These are phyloP conservation scores for Paracorniculantispora psalliotae DNA, from an alignment of 2,329 filamentous ascomycete species.

Conservation along the genomic window DNA sequence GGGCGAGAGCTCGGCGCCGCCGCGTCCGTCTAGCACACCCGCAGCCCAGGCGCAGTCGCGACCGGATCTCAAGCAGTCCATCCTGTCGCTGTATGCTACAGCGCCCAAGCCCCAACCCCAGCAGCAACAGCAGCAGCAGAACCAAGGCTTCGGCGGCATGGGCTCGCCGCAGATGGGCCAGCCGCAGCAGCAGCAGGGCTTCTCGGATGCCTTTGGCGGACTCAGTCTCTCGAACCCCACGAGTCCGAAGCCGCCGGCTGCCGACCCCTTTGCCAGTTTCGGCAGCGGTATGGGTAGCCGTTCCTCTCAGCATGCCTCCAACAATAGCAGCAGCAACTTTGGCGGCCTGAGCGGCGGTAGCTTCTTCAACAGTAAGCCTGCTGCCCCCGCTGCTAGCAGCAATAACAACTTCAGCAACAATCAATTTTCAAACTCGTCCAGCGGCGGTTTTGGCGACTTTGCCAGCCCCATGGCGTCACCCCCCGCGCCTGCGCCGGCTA, in stretches of 20 bases:
- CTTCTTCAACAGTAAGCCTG: slow-evolving; percentile 75
- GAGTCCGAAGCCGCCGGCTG: slow-evolving; percentile 37
- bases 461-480: slow-evolving; percentile 51
- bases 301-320: slow-evolving; percentile 30
- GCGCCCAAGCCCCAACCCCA: slow-evolving; percentile 69
- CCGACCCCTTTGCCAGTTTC: slow-evolving; percentile 59
- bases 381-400: not conserved
- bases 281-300: slow-evolving; percentile 33
- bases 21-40: slow-evolving; percentile 76
- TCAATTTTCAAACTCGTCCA: slow-evolving; percentile 24
- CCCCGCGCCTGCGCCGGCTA: slow-evolving; percentile 26
- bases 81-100: slow-evolving; percentile 88
- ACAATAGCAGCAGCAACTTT: slow-evolving; percentile 43
- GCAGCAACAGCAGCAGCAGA: slow-evolving; percentile 42
- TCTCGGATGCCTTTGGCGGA: slow-evolving; percentile 68
- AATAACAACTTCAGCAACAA: not conserved
- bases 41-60: slow-evolving; percentile 65
- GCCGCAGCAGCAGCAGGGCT: slow-evolving; percentile 22
- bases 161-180: slow-evolving; percentile 51
- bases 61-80: slow-evolving; percentile 94
- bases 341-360: slow-evolving; percentile 62
- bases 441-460: slow-evolving; percentile 63
- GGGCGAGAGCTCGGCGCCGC: slow-evolving; percentile 66
- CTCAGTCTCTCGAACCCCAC: slow-evolving; percentile 40
- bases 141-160: slow-evolving; percentile 62